Evolutionary conservation across 2,329 filamentous ascomycete genomes (phyloP).

Genomic region (Cordyceps sp.): DNA sequence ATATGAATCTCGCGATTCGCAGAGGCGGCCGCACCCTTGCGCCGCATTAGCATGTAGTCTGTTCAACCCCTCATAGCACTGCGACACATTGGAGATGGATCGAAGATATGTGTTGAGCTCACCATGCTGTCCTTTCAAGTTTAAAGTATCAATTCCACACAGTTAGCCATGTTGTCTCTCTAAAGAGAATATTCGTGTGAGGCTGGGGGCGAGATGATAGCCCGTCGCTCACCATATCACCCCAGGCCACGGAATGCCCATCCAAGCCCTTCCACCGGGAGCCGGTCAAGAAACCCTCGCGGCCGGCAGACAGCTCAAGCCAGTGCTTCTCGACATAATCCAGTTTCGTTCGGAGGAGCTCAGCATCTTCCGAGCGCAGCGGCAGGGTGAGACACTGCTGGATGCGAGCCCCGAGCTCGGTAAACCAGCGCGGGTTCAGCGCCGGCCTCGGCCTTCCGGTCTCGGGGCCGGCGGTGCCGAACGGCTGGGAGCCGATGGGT

Average conservation of each 20-base stretch:
- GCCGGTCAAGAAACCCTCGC: slow-evolving; percentile 57
- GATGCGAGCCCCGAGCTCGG: slow-evolving; percentile 10
- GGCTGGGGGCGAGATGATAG: too few species aligned
- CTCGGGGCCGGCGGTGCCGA: background rate
- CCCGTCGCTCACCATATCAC: slow-evolving; percentile 53
- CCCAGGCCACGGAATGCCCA: slow-evolving; percentile 58
- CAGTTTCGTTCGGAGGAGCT: slow-evolving; percentile 4
- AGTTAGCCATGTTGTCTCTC: background rate
- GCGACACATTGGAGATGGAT: too few species aligned
- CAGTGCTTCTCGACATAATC: slow-evolving; percentile 31
- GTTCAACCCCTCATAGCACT: too few species aligned
- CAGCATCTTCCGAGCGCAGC: background rate
- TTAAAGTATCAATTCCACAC: background rate
- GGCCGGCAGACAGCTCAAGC: slow-evolving; percentile 54
- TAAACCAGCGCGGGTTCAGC: slow-evolving; percentile 11
- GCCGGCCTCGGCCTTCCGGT: too few species aligned
- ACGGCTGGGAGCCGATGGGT: background rate
- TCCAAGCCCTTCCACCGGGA: slow-evolving; percentile 41
- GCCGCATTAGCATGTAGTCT: background rate
- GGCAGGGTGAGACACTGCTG: slow-evolving; percentile 3
- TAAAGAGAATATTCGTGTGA: background rate
- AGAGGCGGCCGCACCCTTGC: background rate
- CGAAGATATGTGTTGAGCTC: too few species aligned
- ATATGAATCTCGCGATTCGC: too few species aligned
- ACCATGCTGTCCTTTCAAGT: too few species aligned